Evolutionary conservation across 2,329 filamentous ascomycete species (phyloP), one percentile per base, ranked within the genome.

Genomic region (Ramularia endophylla): DNA sequence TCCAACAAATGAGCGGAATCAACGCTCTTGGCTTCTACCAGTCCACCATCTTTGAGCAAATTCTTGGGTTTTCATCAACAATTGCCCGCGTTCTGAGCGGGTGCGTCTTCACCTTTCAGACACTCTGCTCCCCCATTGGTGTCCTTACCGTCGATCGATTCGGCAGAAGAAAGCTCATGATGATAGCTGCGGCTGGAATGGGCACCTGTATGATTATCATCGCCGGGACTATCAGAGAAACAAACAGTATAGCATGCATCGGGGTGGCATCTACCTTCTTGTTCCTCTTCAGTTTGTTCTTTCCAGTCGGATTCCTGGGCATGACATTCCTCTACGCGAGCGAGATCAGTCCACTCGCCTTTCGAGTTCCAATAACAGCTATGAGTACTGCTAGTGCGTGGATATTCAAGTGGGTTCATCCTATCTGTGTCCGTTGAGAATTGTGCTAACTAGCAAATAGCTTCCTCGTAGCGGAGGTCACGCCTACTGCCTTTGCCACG

Each of bases 371-470:
- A 3, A 50, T 54, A 5, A 54, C 38, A 13, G 35, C 39, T 9
- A 20, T 46, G 13, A 63, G 65, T 0, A 72, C 71, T 0, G 67
- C 65, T 5, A 70, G 67, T 7, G 77, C 77, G 61, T 78, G 75
- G 74, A 74, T 51, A 5, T 38, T 47, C 31, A 47, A 47, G 17
- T 51, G 43, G 27, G 27, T 30, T 30, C n/a, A n/a, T n/a, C n/a
- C n/a, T n/a, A n/a, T n/a, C n/a, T n/a, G n/a, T n/a, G n/a, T n/a
- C n/a, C n/a, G n/a, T n/a, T n/a, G n/a, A n/a, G n/a, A n/a, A n/a
- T n/a, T n/a, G n/a, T n/a, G n/a, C n/a, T n/a, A n/a, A n/a, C n/a
- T n/a, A n/a, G n/a, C n/a, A n/a, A n/a, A n/a, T n/a, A n/a, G n/a
- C n/a, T n/a, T n/a, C n/a, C n/a, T n/a, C n/a, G n/a, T n/a, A n/a